A percentile compares a stretch with the other conserved stretches of the same genome.
Evolutionary conservation across 139 green algal genomes (phyloP).

Genomic region (Chlamydomonas schloesseri): DNA sequence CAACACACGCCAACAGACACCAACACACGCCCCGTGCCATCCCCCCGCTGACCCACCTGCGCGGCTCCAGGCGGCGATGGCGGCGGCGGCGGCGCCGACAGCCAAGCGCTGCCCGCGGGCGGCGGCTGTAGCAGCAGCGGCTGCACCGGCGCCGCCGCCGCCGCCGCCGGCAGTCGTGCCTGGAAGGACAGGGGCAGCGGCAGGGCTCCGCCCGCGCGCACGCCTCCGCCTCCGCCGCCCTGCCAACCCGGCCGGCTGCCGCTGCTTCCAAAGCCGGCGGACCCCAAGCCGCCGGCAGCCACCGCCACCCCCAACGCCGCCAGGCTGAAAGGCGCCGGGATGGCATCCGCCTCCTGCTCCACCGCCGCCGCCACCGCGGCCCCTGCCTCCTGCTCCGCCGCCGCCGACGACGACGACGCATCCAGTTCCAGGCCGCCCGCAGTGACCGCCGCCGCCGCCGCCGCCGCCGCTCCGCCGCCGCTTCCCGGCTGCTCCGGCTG

Average conservation of each 20-base stretch:
- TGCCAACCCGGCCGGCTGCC: too few relatives aligned
- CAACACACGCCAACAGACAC: too few relatives aligned
- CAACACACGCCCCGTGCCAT: too few relatives aligned
- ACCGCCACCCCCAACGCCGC: background rate
- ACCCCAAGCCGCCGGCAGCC: background rate
- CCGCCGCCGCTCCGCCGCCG: background rate
- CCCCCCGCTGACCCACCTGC: too few relatives aligned
- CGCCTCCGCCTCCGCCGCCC: background rate
- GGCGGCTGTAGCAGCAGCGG: background rate
- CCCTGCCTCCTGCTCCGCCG: background rate
- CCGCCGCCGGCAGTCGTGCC: background rate
- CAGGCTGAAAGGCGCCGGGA: slow-evolving; percentile 3
- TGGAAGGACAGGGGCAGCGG: background rate
- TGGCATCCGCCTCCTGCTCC: too few relatives aligned
- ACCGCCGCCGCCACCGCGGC: background rate
- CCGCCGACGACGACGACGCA: too few relatives aligned
- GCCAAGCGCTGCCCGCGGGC: background rate
- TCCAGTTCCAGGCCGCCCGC: background rate
- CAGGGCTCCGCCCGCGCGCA: background rate
- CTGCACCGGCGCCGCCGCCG: too few relatives aligned
- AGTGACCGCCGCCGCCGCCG: background rate
- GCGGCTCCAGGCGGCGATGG: too few relatives aligned
- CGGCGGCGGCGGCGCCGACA: background rate
- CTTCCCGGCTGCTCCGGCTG: background rate
- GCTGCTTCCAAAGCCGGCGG: background rate